Evolutionary conservation across 495 filamentous ascomycete genomes (phyloP), one percentile per base, ranked within the genome.

Genomic region (Neurospora sp.): DNA sequence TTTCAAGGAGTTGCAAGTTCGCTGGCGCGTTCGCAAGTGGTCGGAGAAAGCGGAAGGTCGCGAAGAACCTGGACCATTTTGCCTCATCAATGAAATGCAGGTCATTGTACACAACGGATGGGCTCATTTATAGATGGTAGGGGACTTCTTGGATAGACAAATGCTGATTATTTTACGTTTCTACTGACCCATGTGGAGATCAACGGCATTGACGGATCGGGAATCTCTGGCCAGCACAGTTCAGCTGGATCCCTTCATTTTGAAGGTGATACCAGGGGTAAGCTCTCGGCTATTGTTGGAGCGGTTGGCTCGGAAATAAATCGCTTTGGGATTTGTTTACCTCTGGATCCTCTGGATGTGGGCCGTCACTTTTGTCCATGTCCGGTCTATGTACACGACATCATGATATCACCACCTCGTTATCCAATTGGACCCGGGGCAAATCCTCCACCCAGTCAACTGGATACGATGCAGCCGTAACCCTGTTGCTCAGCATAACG

Each of bases 11-110:
- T 9, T 80, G 80, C 23, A 76, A 78, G 78, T 77, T 74, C 59
- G 76, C 5, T 79, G 88, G 38, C 81, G 76, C 9, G 77, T 83
- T 10, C 78, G 83, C 62, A 69, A 88, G 18, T 79, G 82, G 69
- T 80, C 79, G 46, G 85, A 86, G 83, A 71, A 79, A 62, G 78
- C 79, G 39, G 80, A 81, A 46, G 82, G 78, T 27, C 72, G 75
- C 71, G 77, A 83, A 48, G 90, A 92, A 74, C 84, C 79, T 1
- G 91, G 88, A n/a, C 82, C 83, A 62, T 86, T 87, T 69, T 96
- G 93, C 78, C 82, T 94, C 72, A 88, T 94, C 70, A 90, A 94
- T 82, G 92, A 94, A 83, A 94, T 94, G 93, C 93, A 96, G 79
- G 87, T 96, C 44, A 82, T 95, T 74, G 86, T 88, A 76, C 75